Conservation (phyloP, 2,329 filamentous ascomycete genomes). For the Trichoderma afroharzianum region DNA sequence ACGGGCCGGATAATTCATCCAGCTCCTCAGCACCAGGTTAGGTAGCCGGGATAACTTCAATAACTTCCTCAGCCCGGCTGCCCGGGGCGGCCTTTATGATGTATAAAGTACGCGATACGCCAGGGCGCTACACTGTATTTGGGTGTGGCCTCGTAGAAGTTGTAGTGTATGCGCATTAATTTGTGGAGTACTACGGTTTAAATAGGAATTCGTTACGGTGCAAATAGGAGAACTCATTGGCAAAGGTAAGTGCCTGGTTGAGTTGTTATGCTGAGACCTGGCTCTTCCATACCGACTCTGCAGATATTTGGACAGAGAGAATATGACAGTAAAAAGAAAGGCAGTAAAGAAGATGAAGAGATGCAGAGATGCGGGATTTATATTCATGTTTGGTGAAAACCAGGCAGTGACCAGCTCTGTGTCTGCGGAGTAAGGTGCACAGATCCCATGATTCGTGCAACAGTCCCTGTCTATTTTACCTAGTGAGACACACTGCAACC, state of each 20-base stretch:
- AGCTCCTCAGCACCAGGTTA: no score
- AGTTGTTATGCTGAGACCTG: not conserved
- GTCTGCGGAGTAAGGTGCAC: not conserved
- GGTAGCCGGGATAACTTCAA: no score
- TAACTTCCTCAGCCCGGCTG: no score
- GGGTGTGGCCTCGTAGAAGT: no score
- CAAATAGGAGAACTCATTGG: no score
- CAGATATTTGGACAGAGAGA: not conserved
- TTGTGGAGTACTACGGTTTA: no score
- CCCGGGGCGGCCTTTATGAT: no score
- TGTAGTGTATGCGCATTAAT: no score
- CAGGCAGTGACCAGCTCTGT: not conserved
- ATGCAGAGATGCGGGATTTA: not conserved
- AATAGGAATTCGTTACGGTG: no score
- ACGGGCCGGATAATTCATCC: no score
- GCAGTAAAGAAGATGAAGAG: not conserved
- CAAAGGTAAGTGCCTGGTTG: not conserved
- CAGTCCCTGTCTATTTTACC: not conserved
- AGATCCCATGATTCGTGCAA: not conserved
- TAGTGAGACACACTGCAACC: not conserved
- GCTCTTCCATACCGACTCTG: not conserved
- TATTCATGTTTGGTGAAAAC: not conserved
- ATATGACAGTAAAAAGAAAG: not conserved
- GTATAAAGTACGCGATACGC: no score
- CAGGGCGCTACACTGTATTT: no score